A percentile compares a stretch with the other conserved stretches of the same genome.
Conservation (phyloP, 2,329 filamentous ascomycete species). For the Alternaria longipes region DNA sequence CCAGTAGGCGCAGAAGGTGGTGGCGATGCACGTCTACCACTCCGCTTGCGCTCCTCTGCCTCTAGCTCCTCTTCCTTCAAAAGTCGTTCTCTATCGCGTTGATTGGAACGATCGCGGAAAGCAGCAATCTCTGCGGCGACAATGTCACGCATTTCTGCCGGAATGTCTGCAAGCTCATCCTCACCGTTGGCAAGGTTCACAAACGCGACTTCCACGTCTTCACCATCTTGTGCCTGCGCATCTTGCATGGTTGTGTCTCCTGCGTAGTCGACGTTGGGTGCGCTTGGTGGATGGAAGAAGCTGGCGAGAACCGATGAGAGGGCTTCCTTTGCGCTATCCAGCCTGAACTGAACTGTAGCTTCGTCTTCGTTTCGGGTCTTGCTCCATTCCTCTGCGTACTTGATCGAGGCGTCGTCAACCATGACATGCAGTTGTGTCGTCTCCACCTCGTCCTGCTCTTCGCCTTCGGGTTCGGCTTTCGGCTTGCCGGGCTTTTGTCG, state of each 20-base stretch:
- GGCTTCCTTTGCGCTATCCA: constrained; percentile 73
- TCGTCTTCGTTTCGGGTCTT: constrained; percentile 71
- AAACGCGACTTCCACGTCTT: constrained; percentile 83
- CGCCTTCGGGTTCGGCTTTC: constrained; percentile 55
- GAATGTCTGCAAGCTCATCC: constrained; percentile 94
- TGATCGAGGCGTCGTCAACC: constrained; percentile 82
- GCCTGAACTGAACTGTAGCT: constrained; percentile 69
- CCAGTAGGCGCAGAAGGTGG: constrained; percentile 65
- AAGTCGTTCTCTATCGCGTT: constrained; percentile 86
- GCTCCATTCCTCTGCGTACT: constrained; percentile 85
- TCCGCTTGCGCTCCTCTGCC: constrained; percentile 79
- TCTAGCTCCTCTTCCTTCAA: constrained; percentile 93
- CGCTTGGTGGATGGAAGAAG: constrained; percentile 71
- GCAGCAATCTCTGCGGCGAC: constrained; percentile 93
- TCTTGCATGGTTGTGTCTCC: constrained; percentile 77
- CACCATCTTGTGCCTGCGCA: constrained; percentile 61
- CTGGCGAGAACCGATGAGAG: constrained; percentile 75
- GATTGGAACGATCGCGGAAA: constrained; percentile 90
- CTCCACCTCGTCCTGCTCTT: constrained; percentile 60
- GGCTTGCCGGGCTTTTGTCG: constrained; percentile 67
- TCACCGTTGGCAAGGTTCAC: constrained; percentile 79
- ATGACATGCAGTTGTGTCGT: constrained; percentile 74
- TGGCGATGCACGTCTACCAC: constrained; percentile 74
- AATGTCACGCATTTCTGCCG: constrained; percentile 93
- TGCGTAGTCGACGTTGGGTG: constrained; percentile 62